A percentile compares a stretch with the other conserved stretches of the same genome.
Evolutionary conservation across 2,329 filamentous ascomycete genomes (phyloP).

Genomic region (Fusarium concolor): DNA sequence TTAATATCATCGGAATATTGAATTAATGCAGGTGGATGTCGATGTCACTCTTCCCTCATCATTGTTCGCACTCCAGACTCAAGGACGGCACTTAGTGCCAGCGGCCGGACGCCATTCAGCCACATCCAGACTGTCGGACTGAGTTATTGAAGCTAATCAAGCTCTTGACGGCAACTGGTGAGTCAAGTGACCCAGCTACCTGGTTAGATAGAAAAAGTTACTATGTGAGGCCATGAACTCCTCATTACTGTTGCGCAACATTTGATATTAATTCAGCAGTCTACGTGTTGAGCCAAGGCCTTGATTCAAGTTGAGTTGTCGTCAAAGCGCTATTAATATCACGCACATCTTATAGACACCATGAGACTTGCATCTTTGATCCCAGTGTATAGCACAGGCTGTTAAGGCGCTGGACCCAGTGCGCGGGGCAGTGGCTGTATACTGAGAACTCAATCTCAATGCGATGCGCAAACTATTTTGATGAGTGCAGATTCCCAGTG

Average conservation of each 20-base stretch:
- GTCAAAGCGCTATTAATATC: background rate
- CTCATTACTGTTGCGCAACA: background rate
- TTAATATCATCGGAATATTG: slow-evolving; percentile 3
- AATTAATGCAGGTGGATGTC: background rate
- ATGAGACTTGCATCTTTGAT: slow-evolving; percentile 21
- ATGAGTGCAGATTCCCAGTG: background rate
- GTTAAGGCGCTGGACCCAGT: slow-evolving; percentile 11
- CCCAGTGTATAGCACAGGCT: slow-evolving; percentile 17
- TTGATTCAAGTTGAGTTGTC: background rate
- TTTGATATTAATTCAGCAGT: background rate
- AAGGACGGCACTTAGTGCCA: slow-evolving; percentile 25
- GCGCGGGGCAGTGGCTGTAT: slow-evolving; percentile 5
- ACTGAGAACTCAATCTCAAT: slow-evolving; percentile 14
- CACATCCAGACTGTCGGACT: slow-evolving; percentile 34
- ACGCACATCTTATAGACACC: slow-evolving; percentile 7
- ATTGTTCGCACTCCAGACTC: slow-evolving; percentile 1
- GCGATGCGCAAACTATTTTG: background rate
- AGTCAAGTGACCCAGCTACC: slow-evolving; percentile 13
- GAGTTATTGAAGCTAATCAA: slow-evolving; percentile 18
- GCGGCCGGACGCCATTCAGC: slow-evolving; percentile 25
- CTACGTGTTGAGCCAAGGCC: background rate
- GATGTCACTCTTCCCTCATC: slow-evolving; percentile 18
- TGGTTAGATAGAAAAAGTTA: slow-evolving; percentile 7
- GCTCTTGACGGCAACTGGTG: slow-evolving; percentile 7
- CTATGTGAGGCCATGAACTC: slow-evolving; percentile 3